phyloP scores from a whole-genome alignment of 352 stramenopile genomes.

The Blastocystis sp. region DNA sequence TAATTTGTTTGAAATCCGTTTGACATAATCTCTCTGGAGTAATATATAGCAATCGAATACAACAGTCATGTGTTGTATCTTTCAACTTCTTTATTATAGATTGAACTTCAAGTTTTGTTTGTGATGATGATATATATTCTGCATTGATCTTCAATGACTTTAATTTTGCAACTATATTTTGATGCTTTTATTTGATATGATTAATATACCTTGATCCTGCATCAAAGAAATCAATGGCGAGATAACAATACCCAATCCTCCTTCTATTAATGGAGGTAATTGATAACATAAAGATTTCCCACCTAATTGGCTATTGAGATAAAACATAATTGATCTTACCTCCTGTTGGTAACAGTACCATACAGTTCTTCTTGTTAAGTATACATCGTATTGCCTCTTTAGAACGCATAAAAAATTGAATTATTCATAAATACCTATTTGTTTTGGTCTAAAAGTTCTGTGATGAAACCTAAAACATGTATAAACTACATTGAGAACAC shows the following conservation, averaged over 20 bases:
- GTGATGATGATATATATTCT: slow-evolving; percentile 10
- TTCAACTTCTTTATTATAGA: background rate
- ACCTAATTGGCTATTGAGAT: slow-evolving; percentile 1
- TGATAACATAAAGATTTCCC: slow-evolving; percentile 30
- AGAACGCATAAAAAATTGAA: no score
- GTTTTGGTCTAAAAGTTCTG: no score
- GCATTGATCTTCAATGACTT: background rate
- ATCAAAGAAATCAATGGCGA: slow-evolving; percentile 25
- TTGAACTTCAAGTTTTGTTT: slow-evolving; percentile 7
- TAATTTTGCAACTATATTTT: slow-evolving; percentile 5
- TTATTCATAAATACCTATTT: no score
- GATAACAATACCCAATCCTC: slow-evolving; percentile 19
- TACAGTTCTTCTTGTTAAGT: background rate
- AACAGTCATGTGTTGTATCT: background rate
- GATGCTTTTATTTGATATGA: background rate
- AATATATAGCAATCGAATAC: slow-evolving; percentile 2
- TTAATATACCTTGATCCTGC: slow-evolving; percentile 19
- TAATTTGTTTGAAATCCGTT: slow-evolving; percentile 2
- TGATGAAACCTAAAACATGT: no score
- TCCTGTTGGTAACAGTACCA: slow-evolving; percentile 26
- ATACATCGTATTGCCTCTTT: slow-evolving; percentile 15
- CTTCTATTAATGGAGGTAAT: slow-evolving; percentile 18
- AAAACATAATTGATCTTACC: background rate
- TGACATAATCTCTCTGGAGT: slow-evolving; percentile 20
- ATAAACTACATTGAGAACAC: no score